Evolutionary conservation across 331 rosid genomes (phyloP).

Genomic region (Ulmus americana): DNA sequence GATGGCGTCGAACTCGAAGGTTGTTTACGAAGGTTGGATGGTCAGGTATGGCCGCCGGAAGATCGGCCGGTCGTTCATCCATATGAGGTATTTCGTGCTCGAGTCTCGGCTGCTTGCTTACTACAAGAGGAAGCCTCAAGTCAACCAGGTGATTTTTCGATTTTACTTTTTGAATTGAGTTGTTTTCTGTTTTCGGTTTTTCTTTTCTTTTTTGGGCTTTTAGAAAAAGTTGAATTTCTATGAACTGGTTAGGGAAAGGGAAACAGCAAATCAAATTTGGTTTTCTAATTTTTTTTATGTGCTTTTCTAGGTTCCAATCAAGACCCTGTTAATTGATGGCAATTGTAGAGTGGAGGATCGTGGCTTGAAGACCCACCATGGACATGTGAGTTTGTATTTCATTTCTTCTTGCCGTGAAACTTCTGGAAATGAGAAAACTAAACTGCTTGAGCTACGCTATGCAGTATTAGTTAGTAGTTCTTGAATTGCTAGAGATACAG

Average conservation of each 20-base stretch:
- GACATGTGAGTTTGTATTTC: conserved; percentile 63
- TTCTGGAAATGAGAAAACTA: background rate
- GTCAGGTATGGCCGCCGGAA: conserved; percentile 89
- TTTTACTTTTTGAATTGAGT: background rate
- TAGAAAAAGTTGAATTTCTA: conserved; percentile 3
- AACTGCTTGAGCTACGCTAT: background rate
- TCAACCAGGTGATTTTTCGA: conserved; percentile 58
- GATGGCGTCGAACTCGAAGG: conserved; percentile 69
- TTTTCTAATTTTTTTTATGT: conserved; percentile 6
- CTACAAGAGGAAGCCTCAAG: conserved; percentile 92
- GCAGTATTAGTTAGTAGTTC: too few relatives aligned
- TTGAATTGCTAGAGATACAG: too few relatives aligned
- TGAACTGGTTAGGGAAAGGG: background rate
- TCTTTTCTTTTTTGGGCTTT: conserved; percentile 8
- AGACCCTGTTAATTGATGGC: conserved; percentile 81
- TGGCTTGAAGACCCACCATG: conserved; percentile 97
- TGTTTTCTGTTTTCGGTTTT: conserved; percentile 9
- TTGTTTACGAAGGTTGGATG: conserved; percentile 99
- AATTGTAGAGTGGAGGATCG: conserved; percentile 99
- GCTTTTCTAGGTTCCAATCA: conserved; percentile 73
- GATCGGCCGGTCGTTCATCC: conserved; percentile 95
- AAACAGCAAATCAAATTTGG: background rate
- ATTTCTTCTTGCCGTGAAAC: background rate
- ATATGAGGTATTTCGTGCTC: conserved; percentile 91
- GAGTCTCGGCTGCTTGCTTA: conserved; percentile 90